Percentiles rank a stretch among this genome's conserved stretches.
phyloP scores from a whole-genome alignment of 768 basidiomycete genomes.

The Mycena kentingensis region DNA sequence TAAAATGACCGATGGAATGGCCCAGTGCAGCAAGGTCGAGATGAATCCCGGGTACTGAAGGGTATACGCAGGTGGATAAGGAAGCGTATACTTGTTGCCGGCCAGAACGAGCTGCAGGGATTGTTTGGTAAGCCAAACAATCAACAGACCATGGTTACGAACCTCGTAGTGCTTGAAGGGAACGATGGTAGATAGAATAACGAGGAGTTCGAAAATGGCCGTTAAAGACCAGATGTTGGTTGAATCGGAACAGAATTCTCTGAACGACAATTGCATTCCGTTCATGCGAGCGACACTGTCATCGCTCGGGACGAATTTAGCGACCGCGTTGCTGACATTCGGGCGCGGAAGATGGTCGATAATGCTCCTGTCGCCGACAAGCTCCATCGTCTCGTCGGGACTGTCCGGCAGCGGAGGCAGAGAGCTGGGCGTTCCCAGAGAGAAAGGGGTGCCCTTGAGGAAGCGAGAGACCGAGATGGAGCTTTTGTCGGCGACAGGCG shows the following conservation, averaged over 20 bases:
- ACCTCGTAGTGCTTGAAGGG: constrained; percentile 56
- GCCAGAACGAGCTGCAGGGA: constrained; percentile 31
- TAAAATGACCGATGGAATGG: constrained; percentile 59
- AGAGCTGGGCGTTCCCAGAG: constrained; percentile 45
- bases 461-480: constrained; percentile 58
- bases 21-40: constrained; percentile 62
- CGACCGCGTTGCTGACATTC: constrained; percentile 33
- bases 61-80: constrained; percentile 50
- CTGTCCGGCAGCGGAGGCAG: constrained; percentile 42
- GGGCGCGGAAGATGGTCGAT: constrained; percentile 37
- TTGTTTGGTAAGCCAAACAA: background rate
- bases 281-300: constrained; percentile 38
- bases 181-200: constrained; percentile 51
- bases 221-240: constrained; percentile 61
- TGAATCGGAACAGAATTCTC: constrained; percentile 65
- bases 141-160: constrained; percentile 19
- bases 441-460: constrained; percentile 46
- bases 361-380: constrained; percentile 36
- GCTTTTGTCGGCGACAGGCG: constrained; percentile 51
- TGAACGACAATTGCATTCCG: constrained; percentile 36
- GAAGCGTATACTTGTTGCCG: constrained; percentile 32
- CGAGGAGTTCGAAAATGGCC: constrained; percentile 53
- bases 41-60: constrained; percentile 53
- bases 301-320: constrained; percentile 35
- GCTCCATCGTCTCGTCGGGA: constrained; percentile 31